These are phyloP conservation scores for Poterioochromonas sp. DNA, from an alignment of 352 stramenopile species.

Conservation along the genomic window DNA sequence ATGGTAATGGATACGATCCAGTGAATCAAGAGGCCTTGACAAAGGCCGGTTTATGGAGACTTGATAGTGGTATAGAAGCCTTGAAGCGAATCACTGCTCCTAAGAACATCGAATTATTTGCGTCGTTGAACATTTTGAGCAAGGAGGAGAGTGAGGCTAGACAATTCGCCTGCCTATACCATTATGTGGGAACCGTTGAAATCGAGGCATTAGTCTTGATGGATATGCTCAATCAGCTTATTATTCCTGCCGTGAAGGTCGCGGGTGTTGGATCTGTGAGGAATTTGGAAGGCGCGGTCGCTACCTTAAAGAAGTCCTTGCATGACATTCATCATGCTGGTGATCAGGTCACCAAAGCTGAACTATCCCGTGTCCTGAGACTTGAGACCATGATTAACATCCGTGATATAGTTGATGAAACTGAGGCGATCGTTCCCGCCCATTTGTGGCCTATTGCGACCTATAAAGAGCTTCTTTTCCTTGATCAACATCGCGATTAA, in stretches of 20 bases:
- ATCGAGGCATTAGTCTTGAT: constrained; percentile 63
- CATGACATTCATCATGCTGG: constrained; percentile 49
- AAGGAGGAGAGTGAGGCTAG: constrained; percentile 57
- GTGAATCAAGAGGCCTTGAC: constrained; percentile 57
- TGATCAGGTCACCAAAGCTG: constrained; percentile 40
- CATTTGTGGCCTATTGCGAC: constrained; percentile 60
- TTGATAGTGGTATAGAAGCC: constrained; percentile 63
- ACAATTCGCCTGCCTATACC: constrained; percentile 59
- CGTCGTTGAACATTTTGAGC: constrained; percentile 60
- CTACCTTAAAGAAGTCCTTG: constrained; percentile 50
- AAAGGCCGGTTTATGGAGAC: constrained; percentile 62
- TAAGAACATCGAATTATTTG: constrained; percentile 69
- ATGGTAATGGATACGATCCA: constrained; percentile 66
- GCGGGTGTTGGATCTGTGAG: constrained; percentile 47
- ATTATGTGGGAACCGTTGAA: constrained; percentile 67
- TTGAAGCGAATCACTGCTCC: constrained; percentile 52
- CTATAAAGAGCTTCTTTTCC: constrained; percentile 64
- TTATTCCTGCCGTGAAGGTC: constrained; percentile 57
- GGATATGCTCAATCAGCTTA: constrained; percentile 67
- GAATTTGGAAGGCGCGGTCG: constrained; percentile 51
- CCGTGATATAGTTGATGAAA: constrained; percentile 52
- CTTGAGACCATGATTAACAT: constrained; percentile 67
- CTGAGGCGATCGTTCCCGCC: constrained; percentile 56
- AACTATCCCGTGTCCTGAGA: constrained; percentile 54
- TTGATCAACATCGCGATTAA: constrained; percentile 61